Evolutionary conservation across 2,329 filamentous ascomycete genomes (phyloP).

Genomic region (Fusarium nematophilum): DNA sequence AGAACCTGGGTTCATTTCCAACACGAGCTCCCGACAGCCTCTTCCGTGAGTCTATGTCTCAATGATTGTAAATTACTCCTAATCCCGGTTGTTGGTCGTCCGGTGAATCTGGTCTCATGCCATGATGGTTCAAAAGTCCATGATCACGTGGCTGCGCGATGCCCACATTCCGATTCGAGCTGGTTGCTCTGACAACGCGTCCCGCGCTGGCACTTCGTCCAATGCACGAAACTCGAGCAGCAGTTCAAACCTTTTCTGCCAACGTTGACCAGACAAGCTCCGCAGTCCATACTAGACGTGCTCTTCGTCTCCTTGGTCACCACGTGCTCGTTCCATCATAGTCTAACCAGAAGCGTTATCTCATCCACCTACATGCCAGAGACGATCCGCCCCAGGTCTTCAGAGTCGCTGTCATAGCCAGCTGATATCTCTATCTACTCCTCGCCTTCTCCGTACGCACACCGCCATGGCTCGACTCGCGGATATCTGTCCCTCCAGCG

Average conservation of each 20-base stretch:
- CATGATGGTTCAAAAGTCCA: too few species aligned
- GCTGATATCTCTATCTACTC: neutral
- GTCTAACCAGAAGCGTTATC: constrained; percentile 13
- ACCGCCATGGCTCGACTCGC: constrained; percentile 45
- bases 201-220: neutral
- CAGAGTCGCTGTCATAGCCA: constrained; percentile 4
- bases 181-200: constrained; percentile 31
- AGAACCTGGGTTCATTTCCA: neutral
- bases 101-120: too few species aligned
- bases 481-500: constrained; percentile 47
- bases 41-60: neutral
- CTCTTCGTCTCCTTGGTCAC: constrained; percentile 4
- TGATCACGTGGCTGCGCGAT: constrained; percentile 23
- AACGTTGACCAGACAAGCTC: constrained; percentile 7
- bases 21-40: neutral
- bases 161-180: constrained; percentile 9
- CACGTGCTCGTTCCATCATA: constrained; percentile 17
- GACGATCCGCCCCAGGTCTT: neutral
- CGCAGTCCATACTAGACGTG: constrained; percentile 3
- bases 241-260: constrained; percentile 16
- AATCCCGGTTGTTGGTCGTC: too few species aligned
- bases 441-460: neutral
- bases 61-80: neutral
- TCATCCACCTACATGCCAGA: constrained; percentile 12
- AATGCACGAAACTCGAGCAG: constrained; percentile 16